Evolutionary conservation across 768 basidiomycete genomes (phyloP), one percentile per base, ranked within the genome.

Genomic region (Trametes elegans): DNA sequence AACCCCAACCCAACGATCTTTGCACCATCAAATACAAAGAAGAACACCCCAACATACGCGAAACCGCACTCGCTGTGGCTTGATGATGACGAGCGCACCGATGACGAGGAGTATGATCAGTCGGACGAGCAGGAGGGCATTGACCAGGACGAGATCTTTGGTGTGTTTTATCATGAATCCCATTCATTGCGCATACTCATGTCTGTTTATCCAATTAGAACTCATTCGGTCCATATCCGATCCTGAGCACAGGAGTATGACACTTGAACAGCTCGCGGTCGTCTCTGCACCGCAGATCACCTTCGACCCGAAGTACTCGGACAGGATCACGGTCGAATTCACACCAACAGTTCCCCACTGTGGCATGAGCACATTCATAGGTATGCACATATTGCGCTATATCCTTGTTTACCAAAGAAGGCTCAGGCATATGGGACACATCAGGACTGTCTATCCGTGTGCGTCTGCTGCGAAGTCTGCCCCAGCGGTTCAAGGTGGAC

Each of bases 331-430:
- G 31, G 87, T 99, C 59, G 93, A 96, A 66, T 95, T 98, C 66
- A 98, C 97, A 5, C 96, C 97, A 3, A 98, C 97, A 0, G 92
- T 97, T 14, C 96, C 97, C 9, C 95, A 98, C 66, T 98, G 96
- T 60, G 93, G 93, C 44, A 93, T 94, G 92, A 95, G 93, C 9
- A 98, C 95, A 2, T 75, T 98, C 47, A 98, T 99, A 53, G 96
- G 95, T 90, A 61, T 54, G 79, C n/a, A n/a, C n/a, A n/a, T n/a
- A 67, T 68, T 3, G 69, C 23, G 13, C 5, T 18, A 19, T 49
- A 3, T 18, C 47, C 41, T 40, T 23, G 36, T 38, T 56, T 32
- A 19, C 50, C 35, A 16, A 19, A 18, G 21, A 5, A 13, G 16
- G 26, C 45, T 14, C 13, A 44, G 29, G 28, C 10, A 27, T 19